Base-by-base conservation (phyloP, 306 rosid species). In the Mimosa bimucronata region DNA sequence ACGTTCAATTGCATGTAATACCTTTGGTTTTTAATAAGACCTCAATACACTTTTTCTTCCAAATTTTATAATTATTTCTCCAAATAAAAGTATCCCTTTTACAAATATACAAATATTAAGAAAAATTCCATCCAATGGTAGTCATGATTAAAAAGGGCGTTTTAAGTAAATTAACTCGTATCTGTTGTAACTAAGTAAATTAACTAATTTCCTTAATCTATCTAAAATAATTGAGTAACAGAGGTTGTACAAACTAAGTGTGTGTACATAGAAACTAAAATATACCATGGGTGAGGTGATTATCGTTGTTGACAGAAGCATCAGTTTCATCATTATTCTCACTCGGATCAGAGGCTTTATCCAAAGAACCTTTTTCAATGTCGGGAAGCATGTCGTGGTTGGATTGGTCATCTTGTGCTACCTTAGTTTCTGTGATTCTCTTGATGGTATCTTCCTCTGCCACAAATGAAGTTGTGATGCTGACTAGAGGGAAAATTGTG, bases 381-480 rank as follows among this genome's bases (percentile, higher is more conserved):
- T 90, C 58, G 8, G 23, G 25, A 34, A 34, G 38, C 38, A 45
- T 45, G 50, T 45, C 50, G 18, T 45, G 16, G 18, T 45, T 0
- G 50, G 25, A n/a, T 19, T 53, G 60, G 26, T 50, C 58, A 1
- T 50, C 29, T 57, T 12, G 50, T 14, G 14, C 14, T 57, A 57
- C 3, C 9, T 57, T 57, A 57, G 15, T 23, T 21, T 5, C 90
- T 77, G 55, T 80, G 45, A 85, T 71, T 13, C 72, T 83, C 9
- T 82, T 86, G 55, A 90, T 64, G 28, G 99, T 91, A 15, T 90
- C 97, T 85, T 95, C 99, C 87, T 95, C 98, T 2, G 99, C 99
- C 2, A 95, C 99, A 85, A 95, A 95, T 18, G 98, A 95, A 71
- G 99, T 95, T 3, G 99, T 91, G 70, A 95, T 93, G 50, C 99